Percentiles rank a stretch among this genome's conserved stretches.
These are phyloP conservation scores for Tetrahymena malaccensis DNA, from an alignment of 73 alveolate genomes.

Conservation along the genomic window DNA sequence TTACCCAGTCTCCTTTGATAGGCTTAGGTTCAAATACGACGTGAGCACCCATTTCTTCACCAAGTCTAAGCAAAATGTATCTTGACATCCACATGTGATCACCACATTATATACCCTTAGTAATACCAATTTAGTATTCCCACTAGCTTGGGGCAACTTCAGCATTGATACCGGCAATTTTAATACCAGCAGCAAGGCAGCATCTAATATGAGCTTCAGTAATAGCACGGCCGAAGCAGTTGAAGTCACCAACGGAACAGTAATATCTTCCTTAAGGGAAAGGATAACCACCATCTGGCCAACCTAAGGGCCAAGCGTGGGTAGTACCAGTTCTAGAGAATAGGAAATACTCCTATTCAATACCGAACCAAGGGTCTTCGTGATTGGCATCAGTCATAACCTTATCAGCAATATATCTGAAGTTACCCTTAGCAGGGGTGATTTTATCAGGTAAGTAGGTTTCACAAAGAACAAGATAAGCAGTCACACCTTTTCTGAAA, in stretches of 20 bases:
- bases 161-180: slow-evolving; percentile 78
- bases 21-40: slow-evolving; percentile 48
- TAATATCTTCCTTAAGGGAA: slow-evolving; percentile 87
- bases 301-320: slow-evolving; percentile 56
- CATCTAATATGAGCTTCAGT: slow-evolving; percentile 76
- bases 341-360: slow-evolving; percentile 87
- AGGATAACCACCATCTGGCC: slow-evolving; percentile 81
- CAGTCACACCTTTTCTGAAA: slow-evolving; percentile 70
- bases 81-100: slow-evolving; percentile 91
- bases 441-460: slow-evolving; percentile 65
- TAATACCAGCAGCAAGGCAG: slow-evolving; percentile 75
- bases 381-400: slow-evolving; percentile 43
- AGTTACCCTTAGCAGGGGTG: slow-evolving; percentile 80
- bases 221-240: slow-evolving; percentile 75
- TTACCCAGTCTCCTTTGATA: slow-evolving; percentile 56
- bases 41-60: slow-evolving; percentile 42
- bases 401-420: slow-evolving; percentile 53
- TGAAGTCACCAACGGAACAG: slow-evolving; percentile 75
- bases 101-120: slow-evolving; percentile 76
- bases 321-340: slow-evolving; percentile 51
- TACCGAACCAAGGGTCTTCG: slow-evolving; percentile 85
- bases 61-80: slow-evolving; percentile 34
- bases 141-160: slow-evolving; percentile 92
- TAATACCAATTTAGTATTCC: slow-evolving; percentile 85
- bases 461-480: slow-evolving; percentile 71